Percentiles rank a stretch among this genome's conserved stretches.
Evolutionary conservation across 1,139 yeast genomes (phyloP).

Genomic region (Kurtzmaniella quercitrusa): DNA sequence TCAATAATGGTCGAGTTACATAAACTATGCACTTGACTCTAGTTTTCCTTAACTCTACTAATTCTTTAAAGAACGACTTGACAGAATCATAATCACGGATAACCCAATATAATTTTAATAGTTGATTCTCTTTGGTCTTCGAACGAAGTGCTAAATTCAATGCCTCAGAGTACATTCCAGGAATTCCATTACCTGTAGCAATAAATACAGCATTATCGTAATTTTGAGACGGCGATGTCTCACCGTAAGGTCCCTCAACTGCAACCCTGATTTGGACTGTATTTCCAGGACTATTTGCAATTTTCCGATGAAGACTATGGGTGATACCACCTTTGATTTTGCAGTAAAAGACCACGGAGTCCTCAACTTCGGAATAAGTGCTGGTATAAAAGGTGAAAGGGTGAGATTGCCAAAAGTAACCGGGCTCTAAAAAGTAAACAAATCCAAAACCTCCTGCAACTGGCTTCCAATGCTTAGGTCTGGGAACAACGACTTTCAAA

Average conservation of each 20-base stretch:
- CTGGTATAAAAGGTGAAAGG: constrained; percentile 34
- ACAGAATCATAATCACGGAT: constrained; percentile 41
- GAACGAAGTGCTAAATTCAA: constrained; percentile 19
- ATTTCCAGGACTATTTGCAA: constrained; percentile 22
- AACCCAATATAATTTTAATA: constrained; percentile 48
- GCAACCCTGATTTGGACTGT: constrained; percentile 27
- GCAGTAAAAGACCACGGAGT: constrained; percentile 24
- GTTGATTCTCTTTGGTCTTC: constrained; percentile 15
- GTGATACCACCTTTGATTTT: constrained; percentile 41
- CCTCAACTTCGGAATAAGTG: constrained; percentile 13
- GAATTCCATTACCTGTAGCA: constrained; percentile 44
- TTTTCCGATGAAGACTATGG: constrained; percentile 24
- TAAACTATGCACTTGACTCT: constrained; percentile 34
- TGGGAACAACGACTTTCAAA: constrained; percentile 36
- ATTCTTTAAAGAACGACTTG: constrained; percentile 49
- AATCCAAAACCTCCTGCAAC: constrained; percentile 52
- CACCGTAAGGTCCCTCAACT: constrained; percentile 43
- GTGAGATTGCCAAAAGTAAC: constrained; percentile 42
- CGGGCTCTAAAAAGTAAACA: constrained; percentile 36
- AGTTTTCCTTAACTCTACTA: constrained; percentile 28
- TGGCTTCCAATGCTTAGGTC: constrained; percentile 37
- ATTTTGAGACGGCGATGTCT: constrained; percentile 23
- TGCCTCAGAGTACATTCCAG: constrained; percentile 39
- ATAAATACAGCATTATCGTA: constrained; percentile 30
- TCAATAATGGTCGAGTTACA: constrained; percentile 35